Evolutionary conservation across 2,329 filamentous ascomycete genomes (phyloP).

Genomic region (Calonectria crousiana): DNA sequence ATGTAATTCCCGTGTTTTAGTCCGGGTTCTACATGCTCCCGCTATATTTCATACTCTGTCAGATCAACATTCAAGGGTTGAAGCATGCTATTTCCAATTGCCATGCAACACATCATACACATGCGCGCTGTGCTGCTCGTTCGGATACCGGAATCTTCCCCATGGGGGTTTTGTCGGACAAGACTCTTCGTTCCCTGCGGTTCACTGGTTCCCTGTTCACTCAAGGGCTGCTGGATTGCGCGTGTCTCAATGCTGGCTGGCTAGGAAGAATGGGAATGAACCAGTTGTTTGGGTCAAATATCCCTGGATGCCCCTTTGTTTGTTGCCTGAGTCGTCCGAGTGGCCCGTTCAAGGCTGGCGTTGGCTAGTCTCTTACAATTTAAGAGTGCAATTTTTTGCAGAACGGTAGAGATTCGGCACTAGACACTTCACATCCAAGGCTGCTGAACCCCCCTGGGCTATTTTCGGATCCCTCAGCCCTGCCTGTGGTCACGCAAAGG

Average conservation of each 20-base stretch:
- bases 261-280: not conserved
- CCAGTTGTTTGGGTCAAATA: not conserved
- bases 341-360: not conserved
- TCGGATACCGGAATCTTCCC: not conserved
- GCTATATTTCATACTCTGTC: not conserved
- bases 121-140: not conserved
- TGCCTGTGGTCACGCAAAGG: not conserved
- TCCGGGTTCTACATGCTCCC: not conserved
- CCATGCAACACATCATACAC: not conserved
- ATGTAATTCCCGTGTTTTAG: not conserved
- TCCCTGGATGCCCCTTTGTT: not conserved
- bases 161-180: not conserved
- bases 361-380: not conserved
- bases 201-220: not conserved
- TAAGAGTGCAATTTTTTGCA: not conserved
- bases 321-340: not conserved
- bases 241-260: not conserved
- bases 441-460: not conserved
- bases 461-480: constrained; percentile 1
- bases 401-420: not conserved
- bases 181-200: not conserved
- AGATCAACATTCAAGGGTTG: not conserved
- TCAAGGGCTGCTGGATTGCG: not conserved
- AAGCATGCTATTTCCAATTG: not conserved
- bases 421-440: not conserved